These are phyloP conservation scores for Cicer yamashitae DNA, from an alignment of 306 rosid genomes.

Conservation along the genomic window DNA sequence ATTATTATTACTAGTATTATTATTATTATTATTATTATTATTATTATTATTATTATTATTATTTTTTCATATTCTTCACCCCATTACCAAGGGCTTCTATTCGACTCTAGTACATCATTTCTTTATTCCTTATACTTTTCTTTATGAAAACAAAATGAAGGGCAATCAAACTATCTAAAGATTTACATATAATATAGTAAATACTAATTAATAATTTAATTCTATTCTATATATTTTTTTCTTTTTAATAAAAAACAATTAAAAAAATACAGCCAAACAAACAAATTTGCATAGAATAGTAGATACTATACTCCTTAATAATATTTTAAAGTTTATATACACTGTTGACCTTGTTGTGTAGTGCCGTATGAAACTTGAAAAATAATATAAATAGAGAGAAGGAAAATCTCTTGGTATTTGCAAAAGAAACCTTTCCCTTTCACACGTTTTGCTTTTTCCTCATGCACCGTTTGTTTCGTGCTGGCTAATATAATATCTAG, in stretches of 20 bases:
- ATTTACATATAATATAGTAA: background rate
- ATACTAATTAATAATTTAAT: background rate
- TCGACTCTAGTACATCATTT: background rate
- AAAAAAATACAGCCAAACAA: background rate
- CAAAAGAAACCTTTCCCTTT: conserved; percentile 17
- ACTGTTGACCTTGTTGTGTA: background rate
- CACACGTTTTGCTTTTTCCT: conserved; percentile 30
- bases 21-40: background rate
- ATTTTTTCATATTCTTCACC: conserved; percentile 11
- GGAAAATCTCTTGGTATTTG: conserved; percentile 16
- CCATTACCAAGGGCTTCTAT: conserved; percentile 9
- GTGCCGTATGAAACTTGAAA: conserved; percentile 38
- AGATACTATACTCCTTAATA: background rate
- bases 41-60: background rate
- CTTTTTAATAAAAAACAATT: background rate
- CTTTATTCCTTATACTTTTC: conserved; percentile 2
- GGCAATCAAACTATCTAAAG: background rate
- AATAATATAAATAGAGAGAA: conserved; percentile 8
- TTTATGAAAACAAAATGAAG: background rate
- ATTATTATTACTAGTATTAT: background rate
- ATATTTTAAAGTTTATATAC: background rate
- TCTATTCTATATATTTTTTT: background rate
- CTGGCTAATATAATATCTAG: background rate
- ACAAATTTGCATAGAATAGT: background rate
- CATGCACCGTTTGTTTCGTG: conserved; percentile 13